These are phyloP conservation scores for Jimgerdemannia lactiflua DNA, from an alignment of 192 early-diverging fungal genomes.

Conservation along the genomic window DNA sequence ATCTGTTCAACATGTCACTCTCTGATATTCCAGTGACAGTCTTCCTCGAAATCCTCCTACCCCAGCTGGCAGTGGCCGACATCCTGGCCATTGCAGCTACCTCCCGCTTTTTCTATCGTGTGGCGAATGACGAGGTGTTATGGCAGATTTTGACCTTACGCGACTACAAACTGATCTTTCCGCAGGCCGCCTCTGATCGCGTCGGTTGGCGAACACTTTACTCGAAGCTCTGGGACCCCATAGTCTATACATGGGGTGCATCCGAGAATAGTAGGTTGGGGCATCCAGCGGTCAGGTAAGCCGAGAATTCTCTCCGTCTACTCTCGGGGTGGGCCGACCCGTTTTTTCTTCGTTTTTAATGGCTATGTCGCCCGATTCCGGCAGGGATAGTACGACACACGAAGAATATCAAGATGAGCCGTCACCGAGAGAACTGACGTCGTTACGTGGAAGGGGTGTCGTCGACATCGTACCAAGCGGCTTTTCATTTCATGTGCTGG, in stretches of 20 bases:
- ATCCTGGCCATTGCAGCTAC: not conserved
- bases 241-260: not conserved
- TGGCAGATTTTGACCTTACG: constrained; percentile 9
- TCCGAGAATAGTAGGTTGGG: too few relatives aligned
- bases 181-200: constrained; percentile 11
- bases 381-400: too few relatives aligned
- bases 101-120: not conserved
- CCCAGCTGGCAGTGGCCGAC: not conserved
- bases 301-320: too few relatives aligned
- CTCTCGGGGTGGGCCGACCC: too few relatives aligned
- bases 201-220: constrained; percentile 29
- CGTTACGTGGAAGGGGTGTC: constrained; percentile 20
- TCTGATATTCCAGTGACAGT: constrained; percentile 1
- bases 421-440: constrained; percentile 14
- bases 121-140: constrained; percentile 7
- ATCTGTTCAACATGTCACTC: too few relatives aligned
- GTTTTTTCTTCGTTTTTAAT: too few relatives aligned
- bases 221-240: constrained; percentile 2
- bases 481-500: constrained; percentile 35
- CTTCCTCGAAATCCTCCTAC: constrained; percentile 7
- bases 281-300: too few relatives aligned
- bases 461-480: constrained; percentile 27
- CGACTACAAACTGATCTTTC: constrained; percentile 2
- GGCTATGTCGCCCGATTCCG: too few relatives aligned
- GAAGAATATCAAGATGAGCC: not conserved